Conservation (phyloP, 2,329 filamentous ascomycete genomes). For the Diplodia mutila region DNA sequence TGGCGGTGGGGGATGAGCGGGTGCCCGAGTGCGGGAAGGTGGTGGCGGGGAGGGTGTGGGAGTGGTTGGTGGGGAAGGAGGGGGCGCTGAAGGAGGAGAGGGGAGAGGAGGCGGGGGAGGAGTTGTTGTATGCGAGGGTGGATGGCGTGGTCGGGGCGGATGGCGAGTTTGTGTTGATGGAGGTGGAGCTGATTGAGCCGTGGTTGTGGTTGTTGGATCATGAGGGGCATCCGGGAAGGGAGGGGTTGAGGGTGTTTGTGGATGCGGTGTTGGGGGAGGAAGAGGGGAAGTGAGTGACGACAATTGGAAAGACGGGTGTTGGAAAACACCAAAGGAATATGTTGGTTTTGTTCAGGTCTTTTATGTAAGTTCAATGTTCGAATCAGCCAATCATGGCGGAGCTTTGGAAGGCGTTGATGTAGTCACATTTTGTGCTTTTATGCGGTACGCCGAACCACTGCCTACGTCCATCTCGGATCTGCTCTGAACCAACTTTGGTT, state of each 20-base stretch:
- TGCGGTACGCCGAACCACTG: no score
- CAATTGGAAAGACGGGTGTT: no score
- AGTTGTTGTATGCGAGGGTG: conserved; percentile 24
- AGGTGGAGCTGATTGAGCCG: conserved; percentile 27
- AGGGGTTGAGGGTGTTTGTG: conserved; percentile 16
- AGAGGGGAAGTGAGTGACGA: neutral
- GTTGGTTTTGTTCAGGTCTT: no score
- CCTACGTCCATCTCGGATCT: no score
- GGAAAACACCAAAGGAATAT: no score
- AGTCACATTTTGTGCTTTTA: no score
- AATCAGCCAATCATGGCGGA: no score
- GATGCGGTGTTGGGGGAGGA: conserved; percentile 1
- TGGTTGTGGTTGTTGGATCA: conserved; percentile 24
- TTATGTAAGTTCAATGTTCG: no score
- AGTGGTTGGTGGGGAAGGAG: conserved; percentile 19
- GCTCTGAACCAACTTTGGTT: no score
- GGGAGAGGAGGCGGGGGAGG: neutral
- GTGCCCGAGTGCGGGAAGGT: conserved; percentile 9
- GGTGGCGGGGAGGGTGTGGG: conserved; percentile 18
- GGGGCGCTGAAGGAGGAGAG: neutral
- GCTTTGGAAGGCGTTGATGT: no score
- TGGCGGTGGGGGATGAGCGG: conserved; percentile 1
- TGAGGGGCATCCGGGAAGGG: conserved; percentile 24
- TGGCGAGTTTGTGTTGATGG: conserved; percentile 24
- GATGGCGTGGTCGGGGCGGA: conserved; percentile 19